Base-by-base conservation (phyloP, 305 asterid genomes). In the Rubia balearica region DNA sequence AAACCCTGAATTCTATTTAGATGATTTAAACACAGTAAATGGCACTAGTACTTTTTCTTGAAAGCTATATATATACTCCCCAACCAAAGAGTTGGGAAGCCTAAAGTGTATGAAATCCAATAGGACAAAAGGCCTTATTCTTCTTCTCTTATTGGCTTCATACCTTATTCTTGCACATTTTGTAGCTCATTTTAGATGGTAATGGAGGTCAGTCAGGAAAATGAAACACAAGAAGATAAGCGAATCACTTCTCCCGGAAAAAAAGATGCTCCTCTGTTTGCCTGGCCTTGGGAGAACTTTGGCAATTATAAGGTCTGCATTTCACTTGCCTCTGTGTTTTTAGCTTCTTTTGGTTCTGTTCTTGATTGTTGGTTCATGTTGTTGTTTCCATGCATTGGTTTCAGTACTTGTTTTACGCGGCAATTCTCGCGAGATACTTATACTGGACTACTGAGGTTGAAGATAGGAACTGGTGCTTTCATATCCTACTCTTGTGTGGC, bases 261-360 rank as follows among this genome's bases (percentile, higher is more conserved):
- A 62, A 81, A 17, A 79, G 81, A 77, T 55, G 87, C 90, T 69
- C 83, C 86, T 72, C 77, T 92, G 67, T 88, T 92, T 83, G 66
- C 92, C 55, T 89, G 98, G 96, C 98, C 98, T 72, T 91, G 98
- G 98, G 83, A 86, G 76, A 83, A 84, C 64, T 70, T 86, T 68
- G 86, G 80, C 22, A 86, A 78, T 72, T 87, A 71, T 82, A 92
- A 90, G 98, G 96, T 81, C 81, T 65, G 83, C 2, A 19, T 69
- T 12, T 21, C 5, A 22, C 14, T 3, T 57, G 13, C 17, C 36
- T 9, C 10, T 0, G 56, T 33, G 57, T n/a, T 33, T 65, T 27
- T 14, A 49, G 43, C 13, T 16, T 5, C 59, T 36, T 8, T 60
- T 61, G 63, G 30, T 33, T 48, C 8, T 4, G 36, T 57, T 57